A percentile compares a stretch with the other conserved stretches of the same genome.
These are phyloP conservation scores for Halophytophthora batemanensis DNA, from an alignment of 352 stramenopile genomes.

Conservation along the genomic window DNA sequence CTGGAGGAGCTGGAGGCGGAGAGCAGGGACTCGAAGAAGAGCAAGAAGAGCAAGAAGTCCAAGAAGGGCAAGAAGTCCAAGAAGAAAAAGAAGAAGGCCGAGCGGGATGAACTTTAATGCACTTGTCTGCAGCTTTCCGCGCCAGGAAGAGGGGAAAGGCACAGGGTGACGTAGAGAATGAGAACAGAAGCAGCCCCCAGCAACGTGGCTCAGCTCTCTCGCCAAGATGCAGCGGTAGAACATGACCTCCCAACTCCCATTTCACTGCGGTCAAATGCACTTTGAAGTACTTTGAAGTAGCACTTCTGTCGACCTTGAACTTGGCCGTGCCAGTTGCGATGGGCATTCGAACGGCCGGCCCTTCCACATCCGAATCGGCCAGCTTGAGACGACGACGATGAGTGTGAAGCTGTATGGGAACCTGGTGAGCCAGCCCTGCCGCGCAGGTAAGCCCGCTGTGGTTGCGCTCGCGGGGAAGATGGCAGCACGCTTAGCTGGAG, in stretches of 20 bases:
- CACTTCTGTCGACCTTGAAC: no score
- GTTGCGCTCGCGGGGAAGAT: not conserved
- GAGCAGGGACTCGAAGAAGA: slow-evolving; percentile 28
- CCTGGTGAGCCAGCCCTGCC: slow-evolving; percentile 16
- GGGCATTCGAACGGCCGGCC: no score
- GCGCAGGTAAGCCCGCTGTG: slow-evolving; percentile 1
- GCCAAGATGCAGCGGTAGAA: no score
- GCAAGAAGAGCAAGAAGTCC: slow-evolving; percentile 46
- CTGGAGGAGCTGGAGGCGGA: slow-evolving; percentile 47
- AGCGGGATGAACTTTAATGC: slow-evolving; percentile 55
- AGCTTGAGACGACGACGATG: not conserved
- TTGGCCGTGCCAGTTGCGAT: no score
- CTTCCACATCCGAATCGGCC: no score
- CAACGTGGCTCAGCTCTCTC: no score
- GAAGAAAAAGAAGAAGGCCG: slow-evolving; percentile 53
- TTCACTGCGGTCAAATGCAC: no score
- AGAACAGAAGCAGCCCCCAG: not conserved
- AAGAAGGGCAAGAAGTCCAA: slow-evolving; percentile 41
- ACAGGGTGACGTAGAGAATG: no score
- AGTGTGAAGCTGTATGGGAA: slow-evolving; percentile 19
- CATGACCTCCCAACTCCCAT: no score
- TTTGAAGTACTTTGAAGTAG: no score
- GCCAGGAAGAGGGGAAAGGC: no score
- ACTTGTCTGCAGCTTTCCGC: not conserved
- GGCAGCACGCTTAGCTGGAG: not conserved